A percentile compares a stretch with the other conserved stretches of the same genome.
Evolutionary conservation across 2,329 filamentous ascomycete genomes (phyloP).

Genomic region (Teratosphaeria viscida): DNA sequence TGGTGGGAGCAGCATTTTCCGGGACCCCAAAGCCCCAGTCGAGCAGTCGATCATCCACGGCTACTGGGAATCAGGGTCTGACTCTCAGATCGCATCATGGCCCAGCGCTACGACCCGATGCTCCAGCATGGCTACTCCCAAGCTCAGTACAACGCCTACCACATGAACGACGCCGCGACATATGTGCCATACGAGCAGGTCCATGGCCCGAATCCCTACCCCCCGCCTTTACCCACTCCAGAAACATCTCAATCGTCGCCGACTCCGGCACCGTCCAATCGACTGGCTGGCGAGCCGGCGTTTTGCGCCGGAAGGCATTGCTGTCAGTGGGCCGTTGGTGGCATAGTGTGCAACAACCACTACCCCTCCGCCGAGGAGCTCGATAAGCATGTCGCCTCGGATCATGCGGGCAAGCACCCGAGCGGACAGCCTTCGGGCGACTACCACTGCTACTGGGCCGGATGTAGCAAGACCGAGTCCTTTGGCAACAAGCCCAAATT

Average conservation of each 20-base stretch:
- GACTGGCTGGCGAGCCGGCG: constrained; percentile 17
- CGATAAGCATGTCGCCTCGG: constrained; percentile 7
- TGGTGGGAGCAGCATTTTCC: background rate
- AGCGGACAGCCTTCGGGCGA: constrained; percentile 7
- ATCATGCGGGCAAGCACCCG: constrained; percentile 5
- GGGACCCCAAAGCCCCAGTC: background rate
- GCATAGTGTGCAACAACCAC: constrained; percentile 12
- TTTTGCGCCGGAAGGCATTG: constrained; percentile 18
- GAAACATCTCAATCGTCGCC: background rate
- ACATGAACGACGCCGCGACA: background rate
- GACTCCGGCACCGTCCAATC: constrained; percentile 2
- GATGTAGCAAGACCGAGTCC: constrained; percentile 43
- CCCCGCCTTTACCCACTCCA: background rate
- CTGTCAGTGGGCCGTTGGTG: constrained; percentile 18
- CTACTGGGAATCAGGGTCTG: background rate
- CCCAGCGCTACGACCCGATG: background rate
- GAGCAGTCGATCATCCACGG: background rate
- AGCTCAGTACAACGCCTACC: background rate
- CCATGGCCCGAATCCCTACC: background rate
- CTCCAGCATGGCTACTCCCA: background rate
- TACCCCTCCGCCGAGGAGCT: constrained; percentile 8
- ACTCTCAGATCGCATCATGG: background rate
- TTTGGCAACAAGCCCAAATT: constrained; percentile 54
- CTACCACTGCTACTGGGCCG: constrained; percentile 38
- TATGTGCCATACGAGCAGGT: background rate